phyloP scores from a whole-genome alignment of 306 rosid genomes.

The Nissolia schottii region DNA sequence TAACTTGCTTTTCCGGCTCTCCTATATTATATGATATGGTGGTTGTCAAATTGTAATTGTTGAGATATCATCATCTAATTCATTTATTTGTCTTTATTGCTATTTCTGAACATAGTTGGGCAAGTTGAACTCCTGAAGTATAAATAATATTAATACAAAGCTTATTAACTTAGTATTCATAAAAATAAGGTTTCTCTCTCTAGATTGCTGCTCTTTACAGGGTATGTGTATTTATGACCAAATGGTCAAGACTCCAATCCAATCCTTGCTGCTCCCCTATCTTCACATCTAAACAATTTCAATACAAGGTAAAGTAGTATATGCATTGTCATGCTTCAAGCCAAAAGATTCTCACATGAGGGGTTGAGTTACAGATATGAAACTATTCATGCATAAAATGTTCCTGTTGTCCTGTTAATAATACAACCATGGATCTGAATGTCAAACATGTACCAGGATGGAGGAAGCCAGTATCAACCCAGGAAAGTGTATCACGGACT shows the following conservation, averaged over 20 bases:
- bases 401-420: not conserved
- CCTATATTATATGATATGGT: slow-evolving; percentile 6
- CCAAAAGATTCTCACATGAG: not conserved
- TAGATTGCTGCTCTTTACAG: not conserved
- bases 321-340: not conserved
- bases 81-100: not conserved
- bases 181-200: not conserved
- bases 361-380: not conserved
- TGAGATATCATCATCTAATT: not conserved
- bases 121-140: not conserved
- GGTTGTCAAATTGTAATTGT: slow-evolving; percentile 1
- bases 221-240: not conserved
- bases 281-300: not conserved
- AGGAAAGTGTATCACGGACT: not conserved
- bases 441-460: not conserved
- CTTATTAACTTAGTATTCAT: not conserved
- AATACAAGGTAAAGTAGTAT: not conserved
- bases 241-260: not conserved
- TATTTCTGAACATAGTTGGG: not conserved
- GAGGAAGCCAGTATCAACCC: slow-evolving; percentile 1
- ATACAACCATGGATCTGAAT: not conserved
- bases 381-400: not conserved
- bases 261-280: not conserved
- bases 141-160: not conserved
- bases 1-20: slow-evolving; percentile 3